phyloP scores from a whole-genome alignment of 2,329 filamentous ascomycete species.

The Endothia cerciana region DNA sequence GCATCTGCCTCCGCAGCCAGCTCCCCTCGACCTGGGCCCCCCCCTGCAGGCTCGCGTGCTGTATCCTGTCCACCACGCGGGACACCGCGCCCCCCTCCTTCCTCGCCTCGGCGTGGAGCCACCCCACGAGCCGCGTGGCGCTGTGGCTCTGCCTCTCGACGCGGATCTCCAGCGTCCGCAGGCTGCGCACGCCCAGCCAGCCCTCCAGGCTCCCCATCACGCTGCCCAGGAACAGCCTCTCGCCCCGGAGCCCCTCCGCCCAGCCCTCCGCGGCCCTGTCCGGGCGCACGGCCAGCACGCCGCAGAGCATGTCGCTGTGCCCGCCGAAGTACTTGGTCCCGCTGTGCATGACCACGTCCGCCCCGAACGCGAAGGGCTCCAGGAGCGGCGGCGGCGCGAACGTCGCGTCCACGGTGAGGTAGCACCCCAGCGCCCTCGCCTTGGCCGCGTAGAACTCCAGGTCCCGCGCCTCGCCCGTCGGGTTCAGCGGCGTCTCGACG shows the following conservation, averaged over 20 bases:
- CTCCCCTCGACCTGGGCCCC: conserved; percentile 59
- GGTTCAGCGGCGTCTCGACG: conserved; percentile 93
- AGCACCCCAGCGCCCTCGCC: conserved; percentile 75
- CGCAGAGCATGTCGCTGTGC: conserved; percentile 91
- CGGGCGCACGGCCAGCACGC: conserved; percentile 72
- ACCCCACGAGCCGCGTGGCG: conserved; percentile 70
- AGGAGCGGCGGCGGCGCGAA: conserved; percentile 90
- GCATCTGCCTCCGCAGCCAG: conserved; percentile 90
- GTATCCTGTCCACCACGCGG: conserved; percentile 62
- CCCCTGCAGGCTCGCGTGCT: conserved; percentile 80
- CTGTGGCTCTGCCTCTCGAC: conserved; percentile 77
- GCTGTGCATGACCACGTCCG: conserved; percentile 87
- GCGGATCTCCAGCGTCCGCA: conserved; percentile 84
- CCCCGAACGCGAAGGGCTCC: conserved; percentile 81
- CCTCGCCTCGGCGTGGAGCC: conserved; percentile 62
- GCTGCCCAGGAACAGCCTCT: conserved; percentile 77
- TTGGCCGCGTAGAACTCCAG: conserved; percentile 76
- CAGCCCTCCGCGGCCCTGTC: conserved; percentile 51
- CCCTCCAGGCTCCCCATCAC: conserved; percentile 90
- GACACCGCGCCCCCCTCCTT: conserved; percentile 43
- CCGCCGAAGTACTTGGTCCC: conserved; percentile 97
- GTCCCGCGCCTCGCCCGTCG: conserved; percentile 78
- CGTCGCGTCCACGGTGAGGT: conserved; percentile 84
- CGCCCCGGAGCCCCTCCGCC: conserved; percentile 63
- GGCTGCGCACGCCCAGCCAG: conserved; percentile 86